Conservation (phyloP, 768 basidiomycete genomes). For the Lentinula guzmanii region DNA sequence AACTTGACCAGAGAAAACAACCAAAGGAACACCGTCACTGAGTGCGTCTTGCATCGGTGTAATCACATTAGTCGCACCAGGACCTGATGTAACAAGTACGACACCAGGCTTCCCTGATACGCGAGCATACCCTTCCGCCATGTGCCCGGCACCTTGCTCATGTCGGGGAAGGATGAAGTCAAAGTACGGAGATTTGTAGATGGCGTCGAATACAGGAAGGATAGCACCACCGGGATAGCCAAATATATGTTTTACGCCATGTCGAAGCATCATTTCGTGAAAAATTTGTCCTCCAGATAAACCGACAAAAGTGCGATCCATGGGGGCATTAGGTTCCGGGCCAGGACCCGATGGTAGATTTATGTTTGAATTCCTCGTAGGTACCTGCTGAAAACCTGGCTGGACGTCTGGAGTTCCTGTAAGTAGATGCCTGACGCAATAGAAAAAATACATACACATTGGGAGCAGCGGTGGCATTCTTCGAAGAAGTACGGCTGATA, state of each 20-base stretch:
- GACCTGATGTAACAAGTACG: slow-evolving; percentile 96
- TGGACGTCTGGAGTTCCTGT: slow-evolving; percentile 46
- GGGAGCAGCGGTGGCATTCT: slow-evolving; percentile 57
- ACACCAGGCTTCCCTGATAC: slow-evolving; percentile 98
- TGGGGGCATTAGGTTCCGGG: slow-evolving; percentile 36
- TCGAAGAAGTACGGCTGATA: slow-evolving; percentile 62
- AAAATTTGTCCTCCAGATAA: slow-evolving; percentile 96
- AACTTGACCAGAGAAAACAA: slow-evolving; percentile 98
- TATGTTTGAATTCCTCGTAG: slow-evolving; percentile 30
- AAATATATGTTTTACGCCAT: slow-evolving; percentile 93
- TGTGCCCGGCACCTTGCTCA: slow-evolving; percentile 98
- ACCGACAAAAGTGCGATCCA: slow-evolving; percentile 87
- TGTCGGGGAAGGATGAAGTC: slow-evolving; percentile 94
- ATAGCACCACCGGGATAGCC: slow-evolving; percentile 98
- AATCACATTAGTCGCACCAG: slow-evolving; percentile 96
- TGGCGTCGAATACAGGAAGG: slow-evolving; percentile 99
- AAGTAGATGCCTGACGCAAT: background rate
- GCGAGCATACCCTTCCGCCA: slow-evolving; percentile 98
- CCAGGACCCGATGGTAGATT: slow-evolving; percentile 27
- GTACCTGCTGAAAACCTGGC: slow-evolving; percentile 46
- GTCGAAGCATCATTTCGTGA: slow-evolving; percentile 99
- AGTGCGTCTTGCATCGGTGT: slow-evolving; percentile 98
- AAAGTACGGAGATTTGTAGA: slow-evolving; percentile 92
- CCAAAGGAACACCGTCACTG: slow-evolving; percentile 87
- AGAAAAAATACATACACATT: slow-evolving; percentile 42